Base-by-base conservation (phyloP, 208 protist species). In the Trypanosoma avium region DNA sequence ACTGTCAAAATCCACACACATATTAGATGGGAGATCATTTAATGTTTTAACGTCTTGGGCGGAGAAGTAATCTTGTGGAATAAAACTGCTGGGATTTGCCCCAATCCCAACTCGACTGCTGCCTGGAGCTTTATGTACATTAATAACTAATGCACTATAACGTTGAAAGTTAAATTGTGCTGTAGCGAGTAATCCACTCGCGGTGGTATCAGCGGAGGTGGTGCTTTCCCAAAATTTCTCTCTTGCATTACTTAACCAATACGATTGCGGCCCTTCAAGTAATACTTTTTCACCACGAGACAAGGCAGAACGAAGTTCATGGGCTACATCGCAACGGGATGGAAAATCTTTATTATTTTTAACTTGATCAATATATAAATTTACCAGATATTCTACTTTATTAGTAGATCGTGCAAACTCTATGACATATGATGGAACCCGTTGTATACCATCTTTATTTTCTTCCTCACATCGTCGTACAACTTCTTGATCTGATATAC, bases 191-290 rank as follows among this genome's bases (percentile, higher is more conserved):
- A 97, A 61, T 17, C 92, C 92, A 4, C 77, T 75, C 5, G 92
- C 92, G 29, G 81, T 77, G 0, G 92, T 97, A 75, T 95, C 84
- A 0, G 92, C 92, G 12, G 89, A 95, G 13, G 92, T 97, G 26
- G 87, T 90, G 72, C 87, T 94, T 42, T 82, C 88, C 90, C 92
- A 97, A 67, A 97, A 97, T 76, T 95, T 95, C 46, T 95, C 90
- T 45, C 87, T 77, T 9, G 86, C 83, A 70, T 97, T 97, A 71
- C 85, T 93, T 10, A 97, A 78, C 86, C 90, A 97, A 71, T 96
- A 97, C 2, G 92, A 95, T 73, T 97, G 92, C 27, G 92, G 92
- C 12, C 92, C 92, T 71, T 97, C 92, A 17, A 97, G 65, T 32
- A 97, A 68, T 27, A 97, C 71, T 63, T 97, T 95, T 62, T 94